Percentiles rank a stretch among this genome's conserved stretches.
Evolutionary conservation across 352 stramenopile genomes (phyloP).

Genomic region (Aphanomyces invadans): DNA sequence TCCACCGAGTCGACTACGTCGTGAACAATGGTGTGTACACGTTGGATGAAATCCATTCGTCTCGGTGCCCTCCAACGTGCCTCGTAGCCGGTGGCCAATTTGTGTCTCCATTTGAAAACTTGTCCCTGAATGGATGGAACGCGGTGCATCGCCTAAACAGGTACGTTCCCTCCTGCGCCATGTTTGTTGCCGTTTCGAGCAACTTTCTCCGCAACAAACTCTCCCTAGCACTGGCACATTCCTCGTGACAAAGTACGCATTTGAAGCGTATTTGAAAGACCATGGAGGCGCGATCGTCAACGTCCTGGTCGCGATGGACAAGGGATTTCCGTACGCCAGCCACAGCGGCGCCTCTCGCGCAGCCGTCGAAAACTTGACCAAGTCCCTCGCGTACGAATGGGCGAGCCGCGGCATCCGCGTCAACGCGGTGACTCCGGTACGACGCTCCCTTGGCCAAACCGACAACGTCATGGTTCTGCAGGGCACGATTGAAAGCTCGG

Average conservation of each 20-base stretch:
- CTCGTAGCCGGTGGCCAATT: slow-evolving; percentile 86
- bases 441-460: too few species aligned
- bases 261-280: slow-evolving; percentile 91
- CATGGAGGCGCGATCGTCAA: slow-evolving; percentile 91
- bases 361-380: slow-evolving; percentile 90
- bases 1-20: slow-evolving; percentile 83
- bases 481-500: slow-evolving; percentile 72
- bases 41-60: not conserved
- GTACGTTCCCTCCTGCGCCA: slow-evolving; percentile 25
- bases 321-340: slow-evolving; percentile 88
- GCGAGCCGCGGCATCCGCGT: slow-evolving; percentile 85
- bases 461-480: too few species aligned
- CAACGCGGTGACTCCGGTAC: slow-evolving; percentile 89
- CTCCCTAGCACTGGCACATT: slow-evolving; percentile 79
- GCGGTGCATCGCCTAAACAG: slow-evolving; percentile 91
- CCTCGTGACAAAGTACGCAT: slow-evolving; percentile 87
- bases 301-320: slow-evolving; percentile 91
- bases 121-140: slow-evolving; percentile 87
- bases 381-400: slow-evolving; percentile 92
- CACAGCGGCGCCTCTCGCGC: slow-evolving; percentile 87
- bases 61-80: not conserved
- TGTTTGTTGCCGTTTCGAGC: not conserved
- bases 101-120: slow-evolving; percentile 76
- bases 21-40: slow-evolving; percentile 82
- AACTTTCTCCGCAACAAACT: not conserved